A percentile compares a stretch with the other conserved stretches of the same genome.
Evolutionary conservation across 208 protist species (phyloP).

Genomic region (Naegleria gruberi): DNA sequence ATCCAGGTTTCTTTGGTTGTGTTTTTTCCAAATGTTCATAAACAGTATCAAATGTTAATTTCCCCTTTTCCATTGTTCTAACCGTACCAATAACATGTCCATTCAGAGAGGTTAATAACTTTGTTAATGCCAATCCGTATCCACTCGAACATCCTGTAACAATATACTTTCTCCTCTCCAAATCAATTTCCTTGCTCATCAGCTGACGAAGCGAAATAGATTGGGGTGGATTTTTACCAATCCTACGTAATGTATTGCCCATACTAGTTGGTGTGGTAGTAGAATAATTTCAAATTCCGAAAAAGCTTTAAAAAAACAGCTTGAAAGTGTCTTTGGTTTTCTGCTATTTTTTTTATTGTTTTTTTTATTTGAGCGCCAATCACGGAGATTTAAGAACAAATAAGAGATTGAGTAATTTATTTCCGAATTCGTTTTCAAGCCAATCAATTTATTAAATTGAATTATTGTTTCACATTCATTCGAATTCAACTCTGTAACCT

Average conservation of each 20-base stretch:
- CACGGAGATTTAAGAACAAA: too few species aligned
- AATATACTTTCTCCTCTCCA: not conserved
- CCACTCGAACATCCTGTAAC: not conserved
- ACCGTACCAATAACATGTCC: not conserved
- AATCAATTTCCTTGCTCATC: not conserved
- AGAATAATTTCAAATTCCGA: too few species aligned
- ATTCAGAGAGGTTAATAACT: not conserved
- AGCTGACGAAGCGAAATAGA: not conserved
- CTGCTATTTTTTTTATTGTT: too few species aligned
- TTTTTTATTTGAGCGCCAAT: too few species aligned
- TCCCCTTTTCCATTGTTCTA: not conserved
- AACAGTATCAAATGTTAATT: not conserved
- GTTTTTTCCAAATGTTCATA: not conserved
- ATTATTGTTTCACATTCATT: too few species aligned
- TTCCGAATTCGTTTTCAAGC: too few species aligned
- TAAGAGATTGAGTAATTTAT: too few species aligned
- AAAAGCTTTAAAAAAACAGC: too few species aligned
- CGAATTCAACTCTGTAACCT: too few species aligned
- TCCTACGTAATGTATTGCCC: not conserved
- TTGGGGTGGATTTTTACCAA: not conserved
- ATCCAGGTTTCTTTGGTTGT: not conserved
- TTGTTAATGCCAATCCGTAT: not conserved
- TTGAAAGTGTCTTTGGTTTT: too few species aligned
- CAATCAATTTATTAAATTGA: too few species aligned
- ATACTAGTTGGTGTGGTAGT: too few species aligned